phyloP scores from a whole-genome alignment of 1,139 yeast genomes.

The Yamadazyma dendronema region DNA sequence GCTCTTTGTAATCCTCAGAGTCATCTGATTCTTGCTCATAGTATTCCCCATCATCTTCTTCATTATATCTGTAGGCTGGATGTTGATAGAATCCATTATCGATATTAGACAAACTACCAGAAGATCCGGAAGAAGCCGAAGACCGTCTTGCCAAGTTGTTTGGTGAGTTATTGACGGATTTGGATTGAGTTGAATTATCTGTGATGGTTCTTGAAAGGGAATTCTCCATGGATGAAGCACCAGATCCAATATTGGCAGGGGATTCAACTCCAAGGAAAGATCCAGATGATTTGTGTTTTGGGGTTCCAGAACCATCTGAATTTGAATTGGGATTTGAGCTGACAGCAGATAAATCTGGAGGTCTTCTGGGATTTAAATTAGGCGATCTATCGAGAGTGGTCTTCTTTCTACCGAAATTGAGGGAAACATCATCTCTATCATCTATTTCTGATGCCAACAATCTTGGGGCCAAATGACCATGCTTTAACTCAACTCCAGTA shows the following conservation, averaged over 20 bases:
- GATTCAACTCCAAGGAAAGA: slow-evolving; percentile 11
- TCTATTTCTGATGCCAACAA: slow-evolving; percentile 77
- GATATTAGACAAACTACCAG: slow-evolving; percentile 19
- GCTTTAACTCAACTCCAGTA: slow-evolving; percentile 65
- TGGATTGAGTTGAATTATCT: slow-evolving; percentile 15
- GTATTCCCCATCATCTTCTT: slow-evolving; percentile 15
- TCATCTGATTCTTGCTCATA: slow-evolving; percentile 14
- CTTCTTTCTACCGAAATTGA: slow-evolving; percentile 5
- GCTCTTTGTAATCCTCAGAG: slow-evolving; percentile 33
- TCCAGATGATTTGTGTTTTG: slow-evolving; percentile 20
- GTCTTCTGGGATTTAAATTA: not conserved
- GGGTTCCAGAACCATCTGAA: slow-evolving; percentile 6
- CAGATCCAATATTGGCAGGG: not conserved
- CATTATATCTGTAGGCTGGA: slow-evolving; percentile 36
- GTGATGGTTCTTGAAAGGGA: slow-evolving; percentile 34
- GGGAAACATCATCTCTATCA: slow-evolving; percentile 47
- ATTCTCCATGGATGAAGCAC: slow-evolving; percentile 12
- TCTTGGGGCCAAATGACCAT: slow-evolving; percentile 73
- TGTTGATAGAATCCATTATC: slow-evolving; percentile 44
- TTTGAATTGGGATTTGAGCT: slow-evolving; percentile 3
- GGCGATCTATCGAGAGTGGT: not conserved
- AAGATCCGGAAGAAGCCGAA: slow-evolving; percentile 17
- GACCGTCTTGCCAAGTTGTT: slow-evolving; percentile 7
- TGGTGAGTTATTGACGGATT: not conserved
- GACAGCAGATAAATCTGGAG: slow-evolving; percentile 2